phyloP scores from a whole-genome alignment of 495 filamentous ascomycete genomes.

The Aspergillus nidulans region DNA sequence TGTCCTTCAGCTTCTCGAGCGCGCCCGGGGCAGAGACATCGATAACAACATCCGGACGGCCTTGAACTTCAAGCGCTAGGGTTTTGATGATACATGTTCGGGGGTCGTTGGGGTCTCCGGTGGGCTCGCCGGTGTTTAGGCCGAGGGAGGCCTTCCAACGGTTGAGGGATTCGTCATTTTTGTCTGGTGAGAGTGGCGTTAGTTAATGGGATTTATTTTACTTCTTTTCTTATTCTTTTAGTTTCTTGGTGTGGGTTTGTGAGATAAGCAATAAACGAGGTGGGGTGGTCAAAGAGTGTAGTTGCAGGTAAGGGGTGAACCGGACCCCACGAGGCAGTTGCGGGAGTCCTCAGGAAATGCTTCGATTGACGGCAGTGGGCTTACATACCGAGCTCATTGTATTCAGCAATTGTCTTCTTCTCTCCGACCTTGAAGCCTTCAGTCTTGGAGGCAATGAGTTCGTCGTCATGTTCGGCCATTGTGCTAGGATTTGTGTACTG shows the following conservation, averaged over 20 bases:
- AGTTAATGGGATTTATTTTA: background rate
- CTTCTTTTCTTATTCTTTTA: too few relatives aligned
- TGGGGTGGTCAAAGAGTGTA: background rate
- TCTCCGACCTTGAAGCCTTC: constrained; percentile 96
- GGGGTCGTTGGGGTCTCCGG: constrained; percentile 67
- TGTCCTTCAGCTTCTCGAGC: constrained; percentile 67
- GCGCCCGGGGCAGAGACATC: constrained; percentile 65
- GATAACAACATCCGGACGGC: constrained; percentile 77
- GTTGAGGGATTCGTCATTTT: constrained; percentile 85
- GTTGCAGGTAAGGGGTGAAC: constrained; percentile 1
- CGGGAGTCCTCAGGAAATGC: background rate
- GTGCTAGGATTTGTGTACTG: constrained; percentile 22
- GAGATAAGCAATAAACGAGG: background rate
- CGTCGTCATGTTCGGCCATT: constrained; percentile 79
- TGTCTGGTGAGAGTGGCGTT: constrained; percentile 31
- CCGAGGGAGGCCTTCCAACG: constrained; percentile 97
- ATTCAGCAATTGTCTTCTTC: constrained; percentile 95
- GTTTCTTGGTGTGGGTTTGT: constrained; percentile 1
- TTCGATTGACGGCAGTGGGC: background rate
- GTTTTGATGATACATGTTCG: constrained; percentile 86
- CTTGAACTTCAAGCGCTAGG: constrained; percentile 75
- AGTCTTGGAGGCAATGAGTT: constrained; percentile 78
- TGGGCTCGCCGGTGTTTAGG: constrained; percentile 61
- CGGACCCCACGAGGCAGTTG: constrained; percentile 1
- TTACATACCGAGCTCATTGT: constrained; percentile 80